Percentiles rank a stretch among this genome's conserved stretches.
Conservation (phyloP, 495 filamentous ascomycete species). For the Cryomyces minteri region DNA sequence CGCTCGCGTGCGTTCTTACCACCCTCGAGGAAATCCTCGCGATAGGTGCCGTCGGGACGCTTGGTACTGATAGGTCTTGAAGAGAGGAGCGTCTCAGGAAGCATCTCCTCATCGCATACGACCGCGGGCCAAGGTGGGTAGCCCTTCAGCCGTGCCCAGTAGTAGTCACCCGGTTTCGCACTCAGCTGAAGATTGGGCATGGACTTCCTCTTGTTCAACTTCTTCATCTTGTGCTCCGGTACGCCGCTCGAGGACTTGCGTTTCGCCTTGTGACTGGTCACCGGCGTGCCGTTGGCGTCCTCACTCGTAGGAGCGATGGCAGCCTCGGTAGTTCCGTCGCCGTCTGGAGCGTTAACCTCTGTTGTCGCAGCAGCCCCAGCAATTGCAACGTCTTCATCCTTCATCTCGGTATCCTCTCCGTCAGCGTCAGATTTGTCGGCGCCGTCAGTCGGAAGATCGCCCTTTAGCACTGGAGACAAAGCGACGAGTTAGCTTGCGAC, state of each 20-base stretch:
- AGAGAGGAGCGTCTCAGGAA: slow-evolving; percentile 50
- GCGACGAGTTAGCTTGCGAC: too few relatives aligned
- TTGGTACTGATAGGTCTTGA: slow-evolving; percentile 65
- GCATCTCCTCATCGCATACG: slow-evolving; percentile 81
- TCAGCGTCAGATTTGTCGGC: too few relatives aligned
- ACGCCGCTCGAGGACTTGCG: slow-evolving; percentile 51
- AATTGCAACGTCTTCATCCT: too few relatives aligned
- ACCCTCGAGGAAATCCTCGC: slow-evolving; percentile 64
- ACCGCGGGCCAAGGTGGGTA: slow-evolving; percentile 83
- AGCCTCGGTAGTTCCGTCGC: too few relatives aligned
- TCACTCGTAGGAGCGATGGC: too few relatives aligned
- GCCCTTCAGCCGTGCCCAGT: slow-evolving; percentile 71
- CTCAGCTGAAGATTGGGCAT: slow-evolving; percentile 53
- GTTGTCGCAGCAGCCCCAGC: too few relatives aligned
- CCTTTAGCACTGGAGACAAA: too few relatives aligned
- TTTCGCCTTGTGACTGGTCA: slow-evolving; percentile 22
- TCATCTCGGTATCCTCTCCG: too few relatives aligned
- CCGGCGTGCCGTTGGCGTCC: neutral
- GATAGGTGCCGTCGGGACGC: slow-evolving; percentile 62
- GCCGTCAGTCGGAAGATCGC: too few relatives aligned
- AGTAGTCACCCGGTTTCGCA: slow-evolving; percentile 72
- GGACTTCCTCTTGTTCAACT: slow-evolving; percentile 70
- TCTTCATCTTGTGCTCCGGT: slow-evolving; percentile 55
- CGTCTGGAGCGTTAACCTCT: too few relatives aligned
- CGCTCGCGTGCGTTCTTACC: slow-evolving; percentile 67